phyloP scores from a whole-genome alignment of 306 rosid species.

The Neltuma alba region DNA sequence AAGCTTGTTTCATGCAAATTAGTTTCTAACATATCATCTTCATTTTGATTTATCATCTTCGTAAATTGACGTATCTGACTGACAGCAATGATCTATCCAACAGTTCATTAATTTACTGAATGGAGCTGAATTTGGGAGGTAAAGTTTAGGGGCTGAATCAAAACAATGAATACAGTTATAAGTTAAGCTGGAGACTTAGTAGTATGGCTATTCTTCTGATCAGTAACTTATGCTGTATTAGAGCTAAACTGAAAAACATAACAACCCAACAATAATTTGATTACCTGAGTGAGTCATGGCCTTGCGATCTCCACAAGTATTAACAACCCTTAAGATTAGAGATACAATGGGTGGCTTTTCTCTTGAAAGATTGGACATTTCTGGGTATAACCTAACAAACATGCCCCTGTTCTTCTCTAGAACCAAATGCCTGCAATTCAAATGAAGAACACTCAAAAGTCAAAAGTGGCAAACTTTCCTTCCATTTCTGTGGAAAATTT shows the following conservation, averaged over 20 bases:
- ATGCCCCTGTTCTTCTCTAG: conserved; percentile 79
- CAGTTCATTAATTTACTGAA: not conserved
- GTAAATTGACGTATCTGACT: not conserved
- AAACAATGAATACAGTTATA: not conserved
- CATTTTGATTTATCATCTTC: not conserved
- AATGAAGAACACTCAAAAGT: not conserved
- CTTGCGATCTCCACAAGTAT: conserved; percentile 78
- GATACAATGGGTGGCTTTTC: conserved; percentile 92
- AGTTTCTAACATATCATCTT: not conserved
- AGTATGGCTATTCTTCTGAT: not conserved
- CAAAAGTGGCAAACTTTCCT: not conserved
- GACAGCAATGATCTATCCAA: not conserved
- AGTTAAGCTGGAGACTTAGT: not conserved
- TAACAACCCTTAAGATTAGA: conserved; percentile 67
- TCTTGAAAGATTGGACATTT: conserved; percentile 72
- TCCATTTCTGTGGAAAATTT: not conserved
- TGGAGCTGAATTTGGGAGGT: not conserved
- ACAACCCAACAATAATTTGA: not conserved
- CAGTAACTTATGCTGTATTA: not conserved
- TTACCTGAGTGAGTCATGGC: conserved; percentile 81
- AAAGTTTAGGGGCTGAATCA: not conserved
- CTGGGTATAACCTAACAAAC: conserved; percentile 80
- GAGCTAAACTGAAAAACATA: not conserved
- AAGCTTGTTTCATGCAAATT: not conserved
- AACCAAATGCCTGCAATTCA: conserved; percentile 79